Percentiles rank a stretch among this genome's conserved stretches.
phyloP scores from a whole-genome alignment of 2,329 filamentous ascomycete genomes.

The Fusarium setosum region DNA sequence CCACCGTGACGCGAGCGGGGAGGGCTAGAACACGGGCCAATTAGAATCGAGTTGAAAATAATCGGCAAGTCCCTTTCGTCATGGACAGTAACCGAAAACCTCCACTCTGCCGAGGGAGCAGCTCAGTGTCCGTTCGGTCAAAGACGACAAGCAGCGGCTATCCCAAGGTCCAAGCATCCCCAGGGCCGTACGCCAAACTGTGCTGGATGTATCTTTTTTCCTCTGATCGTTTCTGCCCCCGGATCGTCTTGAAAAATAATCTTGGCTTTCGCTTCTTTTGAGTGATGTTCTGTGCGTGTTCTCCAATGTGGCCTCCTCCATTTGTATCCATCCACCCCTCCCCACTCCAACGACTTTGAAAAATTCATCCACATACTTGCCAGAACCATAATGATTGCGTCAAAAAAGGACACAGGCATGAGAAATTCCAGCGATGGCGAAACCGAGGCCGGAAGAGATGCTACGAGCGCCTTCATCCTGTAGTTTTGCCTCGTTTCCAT shows the following conservation, averaged over 20 bases:
- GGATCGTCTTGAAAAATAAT: too few species aligned
- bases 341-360: conserved; percentile 3
- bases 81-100: conserved; percentile 45
- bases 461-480: neutral
- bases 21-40: conserved; percentile 19
- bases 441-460: neutral
- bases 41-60: conserved; percentile 39
- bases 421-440: neutral
- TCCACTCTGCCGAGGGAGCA: conserved; percentile 43
- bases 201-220: conserved; percentile 29
- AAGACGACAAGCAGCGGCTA: conserved; percentile 15
- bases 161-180: conserved; percentile 14
- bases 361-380: conserved; percentile 18
- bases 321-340: conserved; percentile 21
- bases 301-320: neutral
- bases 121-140: conserved; percentile 3
- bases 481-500: conserved; percentile 12
- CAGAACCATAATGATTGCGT: neutral
- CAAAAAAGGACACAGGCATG: neutral
- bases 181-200: conserved; percentile 34
- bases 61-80: conserved; percentile 45
- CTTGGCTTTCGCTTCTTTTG: neutral
- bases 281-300: too few species aligned
- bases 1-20: conserved; percentile 17
- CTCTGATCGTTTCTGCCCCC: neutral